phyloP scores from a whole-genome alignment of 1,284 basidiomycete species.

The Apiotrichum akiyoshidainum region DNA sequence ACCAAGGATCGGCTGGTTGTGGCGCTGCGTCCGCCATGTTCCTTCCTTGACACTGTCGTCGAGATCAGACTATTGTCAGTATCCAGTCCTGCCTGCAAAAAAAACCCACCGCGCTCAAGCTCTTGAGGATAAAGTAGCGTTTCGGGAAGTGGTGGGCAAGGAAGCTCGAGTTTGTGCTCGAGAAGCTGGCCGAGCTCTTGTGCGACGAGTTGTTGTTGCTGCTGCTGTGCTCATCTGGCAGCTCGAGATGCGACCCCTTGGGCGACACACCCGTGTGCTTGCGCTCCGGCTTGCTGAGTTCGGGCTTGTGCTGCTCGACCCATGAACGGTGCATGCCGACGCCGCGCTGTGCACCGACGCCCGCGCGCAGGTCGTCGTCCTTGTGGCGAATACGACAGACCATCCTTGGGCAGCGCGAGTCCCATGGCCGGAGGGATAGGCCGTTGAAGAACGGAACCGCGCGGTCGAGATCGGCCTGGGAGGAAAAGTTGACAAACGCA shows the following conservation, averaged over 20 bases:
- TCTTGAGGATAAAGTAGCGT: constrained; percentile 91
- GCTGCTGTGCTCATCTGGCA: constrained; percentile 19
- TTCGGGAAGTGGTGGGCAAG: constrained; percentile 71
- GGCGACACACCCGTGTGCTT: constrained; percentile 22
- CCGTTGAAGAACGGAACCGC: constrained; percentile 70
- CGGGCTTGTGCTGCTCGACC: constrained; percentile 58
- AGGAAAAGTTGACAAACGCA: constrained; percentile 85
- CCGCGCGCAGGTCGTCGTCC: constrained; percentile 83
- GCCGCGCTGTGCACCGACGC: constrained; percentile 86
- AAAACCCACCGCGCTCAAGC: constrained; percentile 64
- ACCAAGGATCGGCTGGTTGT: constrained; percentile 77
- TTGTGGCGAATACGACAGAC: constrained; percentile 80
- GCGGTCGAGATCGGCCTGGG: constrained; percentile 60
- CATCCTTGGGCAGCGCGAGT: constrained; percentile 70
- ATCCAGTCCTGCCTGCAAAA: neutral
- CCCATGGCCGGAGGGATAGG: constrained; percentile 52
- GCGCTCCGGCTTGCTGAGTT: constrained; percentile 18
- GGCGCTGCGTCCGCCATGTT: constrained; percentile 86
- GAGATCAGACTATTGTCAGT: constrained; percentile 63
- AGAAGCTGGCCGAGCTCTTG: constrained; percentile 60
- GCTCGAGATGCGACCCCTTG: constrained; percentile 33
- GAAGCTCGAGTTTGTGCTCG: constrained; percentile 54
- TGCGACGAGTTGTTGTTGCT: constrained; percentile 20
- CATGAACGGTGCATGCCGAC: constrained; percentile 77
- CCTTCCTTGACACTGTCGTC: constrained; percentile 77